Base-by-base conservation (phyloP, 176 grass and related monocot genomes). In the Pontederia paniculata region DNA sequence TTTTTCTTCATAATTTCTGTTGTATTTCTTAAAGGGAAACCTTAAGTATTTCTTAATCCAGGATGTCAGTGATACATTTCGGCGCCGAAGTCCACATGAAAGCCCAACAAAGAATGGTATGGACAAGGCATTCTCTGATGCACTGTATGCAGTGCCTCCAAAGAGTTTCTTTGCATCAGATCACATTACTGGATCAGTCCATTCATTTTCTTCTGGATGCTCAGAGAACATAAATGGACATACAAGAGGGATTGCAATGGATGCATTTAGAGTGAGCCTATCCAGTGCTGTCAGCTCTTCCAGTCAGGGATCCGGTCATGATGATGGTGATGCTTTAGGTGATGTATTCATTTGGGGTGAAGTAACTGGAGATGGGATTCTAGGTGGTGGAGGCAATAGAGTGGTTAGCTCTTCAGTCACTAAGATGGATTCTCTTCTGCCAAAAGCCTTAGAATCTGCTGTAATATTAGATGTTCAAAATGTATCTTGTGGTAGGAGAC, bases 311-410 rank as follows among this genome's bases (percentile, higher is more conserved):
- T 97, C 93, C 59, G 86, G 93, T 57, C 87, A 88, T 74, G 86
- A 90, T 69, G 93, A 91, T 71, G 83, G 93, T 54, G 83, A 88
- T 72, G 86, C 93, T 80, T 77, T 97, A 72, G 93, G 93, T 15
- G 93, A 97, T 58, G 80, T 97, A 60, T 90, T 97, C 80, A 84
- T 97, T 68, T 97, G 93, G 93, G 93, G 93, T 58, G 86, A 97
- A 76, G 93, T 86, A 68, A 97, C 77, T 6, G 83, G 83, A 50
- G 93, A 97, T 75, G 93, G 86, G 61, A 75, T 80, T 81, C 77
- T 97, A 42, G 93, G 93, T 74, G 83, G 93, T 67, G 93, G 93
- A 48, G 79, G 62, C 70, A 63, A 49, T 2, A 90, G 80, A 76
- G 71, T 84, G 65, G 80, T 80, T 65, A 79, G 64, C 63, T 72